These are phyloP conservation scores for Scutellaria baicalensis DNA, from an alignment of 257 asterid species.

Conservation along the genomic window DNA sequence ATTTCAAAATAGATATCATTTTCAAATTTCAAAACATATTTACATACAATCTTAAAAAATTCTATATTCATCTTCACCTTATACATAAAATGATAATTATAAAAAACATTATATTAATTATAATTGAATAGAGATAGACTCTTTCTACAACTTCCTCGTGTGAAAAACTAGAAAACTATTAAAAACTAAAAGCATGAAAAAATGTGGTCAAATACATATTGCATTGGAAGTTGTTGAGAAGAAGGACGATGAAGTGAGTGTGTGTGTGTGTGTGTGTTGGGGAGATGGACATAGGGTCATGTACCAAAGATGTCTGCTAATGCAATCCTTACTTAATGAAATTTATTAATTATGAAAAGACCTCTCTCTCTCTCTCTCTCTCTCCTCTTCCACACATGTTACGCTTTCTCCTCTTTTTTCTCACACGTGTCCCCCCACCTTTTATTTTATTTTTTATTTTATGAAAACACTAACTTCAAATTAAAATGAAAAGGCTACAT, in stretches of 20 bases:
- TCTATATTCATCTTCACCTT: too few relatives aligned
- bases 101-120: too few relatives aligned
- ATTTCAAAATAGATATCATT: too few relatives aligned
- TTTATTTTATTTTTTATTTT: too few relatives aligned
- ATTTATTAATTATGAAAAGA: not conserved
- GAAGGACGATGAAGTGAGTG: slow-evolving; percentile 21
- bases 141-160: too few relatives aligned
- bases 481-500: too few relatives aligned
- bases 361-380: not conserved
- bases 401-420: slow-evolving; percentile 9
- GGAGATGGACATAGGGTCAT: slow-evolving; percentile 16
- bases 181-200: not conserved
- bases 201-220: slow-evolving; percentile 19
- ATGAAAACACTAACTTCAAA: too few relatives aligned
- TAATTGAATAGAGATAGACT: too few relatives aligned
- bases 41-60: too few relatives aligned
- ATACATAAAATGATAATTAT: too few relatives aligned
- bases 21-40: too few relatives aligned
- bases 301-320: slow-evolving; percentile 29
- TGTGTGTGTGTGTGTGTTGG: slow-evolving; percentile 19
- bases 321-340: not conserved
- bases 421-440: not conserved
- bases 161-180: too few relatives aligned
- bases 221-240: slow-evolving; percentile 20
- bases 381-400: not conserved